These are phyloP conservation scores for Aspergillus bombycis DNA, from an alignment of 2,329 filamentous ascomycete genomes.

Conservation along the genomic window DNA sequence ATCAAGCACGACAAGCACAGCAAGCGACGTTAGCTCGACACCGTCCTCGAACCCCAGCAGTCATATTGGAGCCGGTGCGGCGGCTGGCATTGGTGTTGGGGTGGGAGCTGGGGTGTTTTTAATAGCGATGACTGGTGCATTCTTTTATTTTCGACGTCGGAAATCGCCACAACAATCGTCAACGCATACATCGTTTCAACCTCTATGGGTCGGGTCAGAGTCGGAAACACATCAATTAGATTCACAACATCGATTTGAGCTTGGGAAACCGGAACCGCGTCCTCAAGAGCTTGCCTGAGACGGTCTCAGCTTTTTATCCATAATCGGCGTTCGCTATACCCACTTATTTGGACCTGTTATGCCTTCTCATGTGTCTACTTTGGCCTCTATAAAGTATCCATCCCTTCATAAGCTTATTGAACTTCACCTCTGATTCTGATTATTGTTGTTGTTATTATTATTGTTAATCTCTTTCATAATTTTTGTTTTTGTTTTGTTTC, in stretches of 20 bases:
- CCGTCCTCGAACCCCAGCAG: background rate
- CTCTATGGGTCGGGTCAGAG: background rate
- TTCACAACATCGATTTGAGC: background rate
- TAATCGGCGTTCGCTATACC: no score
- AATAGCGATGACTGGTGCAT: background rate
- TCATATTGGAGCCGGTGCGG: background rate
- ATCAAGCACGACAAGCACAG: no score
- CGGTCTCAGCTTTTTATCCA: no score
- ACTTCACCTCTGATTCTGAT: no score
- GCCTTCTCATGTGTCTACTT: no score
- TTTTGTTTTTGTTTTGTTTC: no score
- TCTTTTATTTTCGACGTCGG: background rate
- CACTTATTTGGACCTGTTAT: no score
- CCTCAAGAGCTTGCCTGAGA: background rate
- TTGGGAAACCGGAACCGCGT: background rate
- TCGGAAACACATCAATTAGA: background rate
- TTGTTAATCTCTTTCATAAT: no score
- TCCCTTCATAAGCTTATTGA: no score
- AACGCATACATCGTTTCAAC: background rate
- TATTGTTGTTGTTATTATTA: no score
- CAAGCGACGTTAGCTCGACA: background rate
- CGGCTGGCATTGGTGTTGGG: slow-evolving; percentile 11
- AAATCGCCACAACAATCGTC: background rate
- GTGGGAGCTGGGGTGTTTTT: slow-evolving; percentile 7
- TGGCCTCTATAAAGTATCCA: no score